A percentile compares a stretch with the other conserved stretches of the same genome.
Conservation (phyloP, 2,329 filamentous ascomycete species). For the Pseudogymnoascus sp. region DNA sequence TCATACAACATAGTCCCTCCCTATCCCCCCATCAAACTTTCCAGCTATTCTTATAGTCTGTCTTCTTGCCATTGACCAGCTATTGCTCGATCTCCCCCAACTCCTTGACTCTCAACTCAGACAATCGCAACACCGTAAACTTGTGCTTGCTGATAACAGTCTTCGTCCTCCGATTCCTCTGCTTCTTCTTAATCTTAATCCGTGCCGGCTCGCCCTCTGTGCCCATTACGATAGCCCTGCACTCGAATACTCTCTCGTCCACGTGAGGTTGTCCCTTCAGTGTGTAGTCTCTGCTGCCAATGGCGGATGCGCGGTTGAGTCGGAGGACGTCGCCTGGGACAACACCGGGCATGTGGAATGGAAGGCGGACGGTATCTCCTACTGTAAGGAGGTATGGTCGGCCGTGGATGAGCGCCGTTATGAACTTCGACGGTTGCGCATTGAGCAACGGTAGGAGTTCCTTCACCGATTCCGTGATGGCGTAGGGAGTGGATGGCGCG, state of each 20-base stretch:
- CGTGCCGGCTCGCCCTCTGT: constrained; percentile 73
- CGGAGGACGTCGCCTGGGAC: constrained; percentile 76
- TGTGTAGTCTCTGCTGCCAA: constrained; percentile 86
- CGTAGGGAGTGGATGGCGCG: constrained; percentile 23
- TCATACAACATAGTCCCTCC: constrained; percentile 2
- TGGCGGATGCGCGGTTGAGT: constrained; percentile 70
- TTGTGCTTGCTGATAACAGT: constrained; percentile 81
- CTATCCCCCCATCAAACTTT: background rate
- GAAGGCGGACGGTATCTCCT: constrained; percentile 67
- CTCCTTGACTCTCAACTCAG: constrained; percentile 54
- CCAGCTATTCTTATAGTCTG: background rate
- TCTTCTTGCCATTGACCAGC: background rate
- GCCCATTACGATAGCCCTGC: constrained; percentile 75
- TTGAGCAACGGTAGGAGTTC: constrained; percentile 61
- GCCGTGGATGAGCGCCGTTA: constrained; percentile 70
- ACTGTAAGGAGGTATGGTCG: constrained; percentile 70
- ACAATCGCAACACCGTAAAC: constrained; percentile 78
- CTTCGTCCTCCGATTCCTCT: constrained; percentile 63
- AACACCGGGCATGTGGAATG: constrained; percentile 69
- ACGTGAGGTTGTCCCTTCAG: constrained; percentile 74
- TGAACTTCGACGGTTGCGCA: constrained; percentile 67
- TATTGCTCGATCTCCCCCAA: constrained; percentile 33
- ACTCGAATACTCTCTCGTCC: constrained; percentile 76
- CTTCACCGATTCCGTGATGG: constrained; percentile 46
- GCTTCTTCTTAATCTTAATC: constrained; percentile 72